Evolutionary conservation across 148 eudicot species (phyloP), one percentile per base, ranked within the genome.

Genomic region (Persicaria tinctoria): DNA sequence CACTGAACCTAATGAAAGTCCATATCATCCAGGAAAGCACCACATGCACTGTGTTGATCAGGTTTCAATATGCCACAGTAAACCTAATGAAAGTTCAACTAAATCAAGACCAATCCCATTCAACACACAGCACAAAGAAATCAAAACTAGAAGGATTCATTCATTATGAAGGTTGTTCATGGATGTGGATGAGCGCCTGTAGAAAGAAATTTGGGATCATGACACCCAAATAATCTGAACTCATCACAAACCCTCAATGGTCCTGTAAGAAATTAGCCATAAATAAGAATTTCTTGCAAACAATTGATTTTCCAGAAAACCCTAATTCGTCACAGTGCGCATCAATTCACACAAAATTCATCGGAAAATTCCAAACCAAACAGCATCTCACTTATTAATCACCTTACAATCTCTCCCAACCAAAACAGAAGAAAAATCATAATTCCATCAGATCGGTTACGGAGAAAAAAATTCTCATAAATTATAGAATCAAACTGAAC

Each of bases 281-380:
- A 32, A 32, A 32, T 2, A 32, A 32, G 41, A 2, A 32, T 32
- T 32, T 3, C 41, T 2, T 32, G 18, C 70, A 66, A 66, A 23
- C 44, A 10, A 60, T 27, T 23, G 14, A 23, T 23, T 60, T 60
- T 53, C 45, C 73, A 73, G 44, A 9, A 77, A 72, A 56, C 41
- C 68, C 59, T 74, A 64, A 23, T 49, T 48, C 71, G 14, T 55
- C 32, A 51, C 46, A 54, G 62, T 70, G 46, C 75, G 59, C 53
- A 74, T 63, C 41, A 53, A 53, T 62, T 60, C 46, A 75, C 20
- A 45, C 8, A 5, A 18, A 74, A 63, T 16, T 47, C 68, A 83
- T 41, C 64, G 38, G 8, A 11, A 54, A n/a, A 32, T 32, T 32
- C 41, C 41, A 32, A 32, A 32, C 3, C 41, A 32, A 32, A 32